phyloP scores from a whole-genome alignment of 768 basidiomycete species.

The Lyophyllum semitale region DNA sequence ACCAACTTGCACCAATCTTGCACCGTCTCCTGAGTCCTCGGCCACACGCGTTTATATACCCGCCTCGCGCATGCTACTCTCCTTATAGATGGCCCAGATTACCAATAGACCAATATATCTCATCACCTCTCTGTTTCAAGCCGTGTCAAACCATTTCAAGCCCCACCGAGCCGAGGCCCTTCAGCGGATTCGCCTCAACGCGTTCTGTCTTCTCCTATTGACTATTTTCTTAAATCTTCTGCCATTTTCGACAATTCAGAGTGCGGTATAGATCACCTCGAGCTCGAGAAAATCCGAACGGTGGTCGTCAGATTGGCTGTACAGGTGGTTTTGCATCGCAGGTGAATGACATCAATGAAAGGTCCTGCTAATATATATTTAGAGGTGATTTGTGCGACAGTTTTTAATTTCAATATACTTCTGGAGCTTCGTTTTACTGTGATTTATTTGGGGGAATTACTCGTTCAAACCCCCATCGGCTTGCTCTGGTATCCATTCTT shows the following conservation, averaged over 20 bases:
- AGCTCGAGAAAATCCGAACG: slow-evolving; percentile 22
- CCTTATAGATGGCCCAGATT: too few species aligned
- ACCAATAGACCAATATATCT: not conserved
- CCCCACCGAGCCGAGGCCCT: slow-evolving; percentile 47
- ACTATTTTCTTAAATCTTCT: slow-evolving; percentile 38
- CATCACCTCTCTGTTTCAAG: slow-evolving; percentile 21
- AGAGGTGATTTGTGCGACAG: too few species aligned
- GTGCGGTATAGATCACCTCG: slow-evolving; percentile 29
- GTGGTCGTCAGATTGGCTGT: slow-evolving; percentile 38
- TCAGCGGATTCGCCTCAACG: slow-evolving; percentile 42
- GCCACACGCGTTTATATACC: too few species aligned
- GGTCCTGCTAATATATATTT: too few species aligned
- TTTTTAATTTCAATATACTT: too few species aligned
- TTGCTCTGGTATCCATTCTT: too few species aligned
- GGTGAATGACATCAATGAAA: slow-evolving; percentile 35
- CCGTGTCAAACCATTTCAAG: slow-evolving; percentile 36
- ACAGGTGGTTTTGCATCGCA: slow-evolving; percentile 38
- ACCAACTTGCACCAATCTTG: too few species aligned
- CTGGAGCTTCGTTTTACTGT: too few species aligned
- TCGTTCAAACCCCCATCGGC: too few species aligned
- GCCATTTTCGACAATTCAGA: slow-evolving; percentile 40
- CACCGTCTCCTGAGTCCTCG: too few species aligned
- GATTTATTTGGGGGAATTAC: too few species aligned
- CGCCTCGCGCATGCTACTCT: too few species aligned
- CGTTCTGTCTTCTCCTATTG: slow-evolving; percentile 33